Percentiles rank a stretch among this genome's conserved stretches.
Evolutionary conservation across 805 yeast genomes (phyloP).

Genomic region (Ogataea wickerhamii): DNA sequence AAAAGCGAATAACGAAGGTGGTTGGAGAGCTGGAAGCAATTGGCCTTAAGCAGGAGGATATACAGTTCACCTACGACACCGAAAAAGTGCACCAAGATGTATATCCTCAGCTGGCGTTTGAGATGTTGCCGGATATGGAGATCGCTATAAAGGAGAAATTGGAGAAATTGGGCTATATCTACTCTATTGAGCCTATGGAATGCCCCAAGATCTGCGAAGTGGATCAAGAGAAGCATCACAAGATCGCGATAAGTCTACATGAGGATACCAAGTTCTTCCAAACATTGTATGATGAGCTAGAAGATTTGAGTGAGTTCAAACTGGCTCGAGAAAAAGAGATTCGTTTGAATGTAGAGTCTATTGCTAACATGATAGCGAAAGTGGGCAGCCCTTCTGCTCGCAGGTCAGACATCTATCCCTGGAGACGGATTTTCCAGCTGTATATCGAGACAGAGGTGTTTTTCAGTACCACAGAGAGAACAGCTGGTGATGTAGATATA

Average conservation of each 20-base stretch:
- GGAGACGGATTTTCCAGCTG: slow-evolving; percentile 65
- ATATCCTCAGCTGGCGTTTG: slow-evolving; percentile 24
- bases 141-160: slow-evolving; percentile 18
- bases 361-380: slow-evolving; percentile 39
- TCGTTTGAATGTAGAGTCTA: slow-evolving; percentile 37
- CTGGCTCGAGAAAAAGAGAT: slow-evolving; percentile 41
- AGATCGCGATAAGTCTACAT: slow-evolving; percentile 37
- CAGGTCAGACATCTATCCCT: slow-evolving; percentile 55
- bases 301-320: slow-evolving; percentile 44
- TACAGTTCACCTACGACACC: slow-evolving; percentile 22
- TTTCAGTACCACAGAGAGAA: slow-evolving; percentile 40
- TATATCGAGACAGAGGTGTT: slow-evolving; percentile 67
- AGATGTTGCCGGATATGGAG: slow-evolving; percentile 22
- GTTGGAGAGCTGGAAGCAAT: slow-evolving; percentile 58
- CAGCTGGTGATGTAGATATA: slow-evolving; percentile 43
- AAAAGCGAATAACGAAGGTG: slow-evolving; percentile 62
- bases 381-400: slow-evolving; percentile 40
- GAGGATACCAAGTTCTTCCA: slow-evolving; percentile 60
- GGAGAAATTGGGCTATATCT: slow-evolving; percentile 17
- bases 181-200: slow-evolving; percentile 11
- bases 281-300: slow-evolving; percentile 52
- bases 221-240: slow-evolving; percentile 11
- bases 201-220: slow-evolving; percentile 4
- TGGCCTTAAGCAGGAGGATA: slow-evolving; percentile 50
- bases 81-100: slow-evolving; percentile 17